Conservation (phyloP, 345 rosid species). For the Aethionema arabicum region DNA sequence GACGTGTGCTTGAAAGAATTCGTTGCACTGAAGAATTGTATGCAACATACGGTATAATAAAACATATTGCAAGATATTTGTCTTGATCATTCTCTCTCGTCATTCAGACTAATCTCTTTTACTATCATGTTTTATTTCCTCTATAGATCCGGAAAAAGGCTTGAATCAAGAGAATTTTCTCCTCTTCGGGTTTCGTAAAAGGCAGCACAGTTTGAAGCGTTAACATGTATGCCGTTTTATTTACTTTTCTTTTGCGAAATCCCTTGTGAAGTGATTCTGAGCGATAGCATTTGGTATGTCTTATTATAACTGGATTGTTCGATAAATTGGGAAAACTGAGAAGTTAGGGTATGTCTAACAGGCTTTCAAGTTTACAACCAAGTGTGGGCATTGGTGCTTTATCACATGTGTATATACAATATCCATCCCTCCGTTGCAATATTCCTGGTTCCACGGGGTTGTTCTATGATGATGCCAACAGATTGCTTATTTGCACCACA, state of each 20-base stretch:
- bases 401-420: slow-evolving; percentile 78
- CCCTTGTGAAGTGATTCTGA: not conserved
- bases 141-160: slow-evolving; percentile 57
- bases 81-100: not conserved
- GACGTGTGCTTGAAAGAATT: slow-evolving; percentile 92
- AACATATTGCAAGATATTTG: not conserved
- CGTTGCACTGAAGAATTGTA: slow-evolving; percentile 74
- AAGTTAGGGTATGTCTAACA: slow-evolving; percentile 47
- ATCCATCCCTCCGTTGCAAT: slow-evolving; percentile 68
- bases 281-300: slow-evolving; percentile 5
- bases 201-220: slow-evolving; percentile 10
- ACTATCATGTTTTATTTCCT: slow-evolving; percentile 28
- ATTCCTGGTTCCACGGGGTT: slow-evolving; percentile 69
- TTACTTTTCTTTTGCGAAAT: not conserved
- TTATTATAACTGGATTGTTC: slow-evolving; percentile 10
- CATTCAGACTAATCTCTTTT: slow-evolving; percentile 19
- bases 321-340: slow-evolving; percentile 28
- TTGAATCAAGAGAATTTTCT: slow-evolving; percentile 25
- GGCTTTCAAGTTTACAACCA: slow-evolving; percentile 68
- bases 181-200: slow-evolving; percentile 1
- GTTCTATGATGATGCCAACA: slow-evolving; percentile 91
- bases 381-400: slow-evolving; percentile 62
- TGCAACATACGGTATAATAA: slow-evolving; percentile 78
- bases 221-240: slow-evolving; percentile 24
- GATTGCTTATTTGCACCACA: slow-evolving; percentile 59